phyloP scores from a whole-genome alignment of 495 filamentous ascomycete species.

The Lasiosphaeria ovina region DNA sequence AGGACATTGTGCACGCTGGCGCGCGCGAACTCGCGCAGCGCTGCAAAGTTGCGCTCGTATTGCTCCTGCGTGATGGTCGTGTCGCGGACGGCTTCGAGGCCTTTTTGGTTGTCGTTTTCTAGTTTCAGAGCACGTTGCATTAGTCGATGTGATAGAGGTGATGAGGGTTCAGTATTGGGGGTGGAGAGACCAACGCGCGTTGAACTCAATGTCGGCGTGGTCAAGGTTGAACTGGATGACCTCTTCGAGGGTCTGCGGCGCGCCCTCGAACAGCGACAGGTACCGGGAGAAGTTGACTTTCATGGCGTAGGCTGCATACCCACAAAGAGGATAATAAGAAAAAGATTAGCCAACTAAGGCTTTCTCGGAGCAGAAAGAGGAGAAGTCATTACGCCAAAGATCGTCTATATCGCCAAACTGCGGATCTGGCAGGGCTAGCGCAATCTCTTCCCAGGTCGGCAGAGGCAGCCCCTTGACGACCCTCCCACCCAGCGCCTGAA shows the following conservation, averaged over 20 bases:
- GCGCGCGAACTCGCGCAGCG: not conserved
- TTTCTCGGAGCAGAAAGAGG: not conserved
- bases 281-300: not conserved
- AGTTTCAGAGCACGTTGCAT: not conserved
- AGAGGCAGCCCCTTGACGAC: not conserved
- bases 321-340: not conserved
- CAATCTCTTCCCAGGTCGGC: not conserved
- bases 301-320: not conserved
- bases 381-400: not conserved
- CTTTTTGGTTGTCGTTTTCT: not conserved
- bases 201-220: conserved; percentile 1
- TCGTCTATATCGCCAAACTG: not conserved
- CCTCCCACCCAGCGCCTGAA: not conserved
- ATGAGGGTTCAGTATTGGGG: not conserved
- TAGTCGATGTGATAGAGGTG: not conserved
- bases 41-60: not conserved
- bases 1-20: not conserved
- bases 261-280: not conserved
- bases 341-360: not conserved
- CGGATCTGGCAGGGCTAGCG: not conserved
- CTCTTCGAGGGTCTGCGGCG: not conserved
- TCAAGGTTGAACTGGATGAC: not conserved
- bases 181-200: not conserved
- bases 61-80: not conserved
- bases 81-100: conserved; percentile 1